Evolutionary conservation across 306 rosid genomes (phyloP).

Genomic region (Pyrus communis): DNA sequence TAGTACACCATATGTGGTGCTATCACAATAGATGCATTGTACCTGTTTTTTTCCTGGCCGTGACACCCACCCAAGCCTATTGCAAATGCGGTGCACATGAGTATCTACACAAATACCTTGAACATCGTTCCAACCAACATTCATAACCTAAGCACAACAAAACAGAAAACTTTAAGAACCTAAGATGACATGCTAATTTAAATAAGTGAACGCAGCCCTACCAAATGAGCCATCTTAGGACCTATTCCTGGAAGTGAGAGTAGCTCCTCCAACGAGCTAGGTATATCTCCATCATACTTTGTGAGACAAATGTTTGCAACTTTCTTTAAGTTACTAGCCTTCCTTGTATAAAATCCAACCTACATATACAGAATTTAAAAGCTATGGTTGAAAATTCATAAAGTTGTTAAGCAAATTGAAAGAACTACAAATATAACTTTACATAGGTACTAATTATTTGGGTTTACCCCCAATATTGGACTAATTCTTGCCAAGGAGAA

Average conservation of each 20-base stretch:
- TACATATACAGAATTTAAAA: conserved; percentile 7
- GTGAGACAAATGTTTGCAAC: conserved; percentile 72
- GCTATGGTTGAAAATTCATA: background rate
- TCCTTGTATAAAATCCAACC: conserved; percentile 93
- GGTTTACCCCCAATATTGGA: background rate
- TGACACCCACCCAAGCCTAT: conserved; percentile 89
- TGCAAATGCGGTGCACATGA: conserved; percentile 88
- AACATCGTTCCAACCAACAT: conserved; percentile 83
- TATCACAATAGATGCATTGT: conserved; percentile 3
- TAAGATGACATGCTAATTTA: conserved; percentile 13
- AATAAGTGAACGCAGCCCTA: conserved; percentile 20
- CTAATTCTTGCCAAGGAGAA: background rate
- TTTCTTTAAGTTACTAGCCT: conserved; percentile 79
- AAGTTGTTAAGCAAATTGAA: conserved; percentile 1
- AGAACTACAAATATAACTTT: conserved; percentile 2
- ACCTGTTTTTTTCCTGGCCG: conserved; percentile 73
- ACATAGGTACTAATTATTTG: background rate
- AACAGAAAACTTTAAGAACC: conserved; percentile 14
- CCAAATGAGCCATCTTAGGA: conserved; percentile 98
- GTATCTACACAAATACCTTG: conserved; percentile 97
- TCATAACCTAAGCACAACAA: conserved; percentile 63
- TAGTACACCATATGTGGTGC: conserved; percentile 4
- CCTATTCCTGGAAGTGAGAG: conserved; percentile 93
- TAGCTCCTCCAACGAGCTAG: conserved; percentile 69
- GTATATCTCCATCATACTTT: conserved; percentile 84